A percentile compares a stretch with the other conserved stretches of the same genome.
phyloP scores from a whole-genome alignment of 257 asterid genomes.

The Jacaranda copaia region DNA sequence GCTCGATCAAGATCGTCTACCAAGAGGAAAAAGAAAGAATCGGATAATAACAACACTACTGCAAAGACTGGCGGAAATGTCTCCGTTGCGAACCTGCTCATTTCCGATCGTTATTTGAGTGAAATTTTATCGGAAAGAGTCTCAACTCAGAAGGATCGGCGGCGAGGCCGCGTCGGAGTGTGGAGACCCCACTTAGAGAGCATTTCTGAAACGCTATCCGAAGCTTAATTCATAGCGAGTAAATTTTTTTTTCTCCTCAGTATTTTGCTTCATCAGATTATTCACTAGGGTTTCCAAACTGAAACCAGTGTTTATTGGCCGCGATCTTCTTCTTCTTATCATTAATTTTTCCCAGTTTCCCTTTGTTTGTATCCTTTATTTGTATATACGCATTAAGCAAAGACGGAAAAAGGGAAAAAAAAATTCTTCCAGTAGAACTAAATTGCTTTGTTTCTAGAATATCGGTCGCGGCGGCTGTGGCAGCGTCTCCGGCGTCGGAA shows the following conservation, averaged over 20 bases:
- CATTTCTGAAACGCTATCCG: conserved; percentile 74
- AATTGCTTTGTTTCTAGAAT: neutral
- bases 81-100: conserved; percentile 37
- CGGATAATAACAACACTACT: neutral
- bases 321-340: conserved; percentile 23
- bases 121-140: conserved; percentile 82
- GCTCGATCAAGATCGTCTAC: conserved; percentile 38
- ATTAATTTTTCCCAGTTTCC: neutral
- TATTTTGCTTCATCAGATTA: conserved; percentile 28
- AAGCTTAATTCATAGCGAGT: conserved; percentile 22
- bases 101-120: conserved; percentile 73
- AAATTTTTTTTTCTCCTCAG: neutral
- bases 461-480: neutral
- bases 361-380: neutral
- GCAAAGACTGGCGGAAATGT: neutral
- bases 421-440: neutral
- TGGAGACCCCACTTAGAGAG: conserved; percentile 95
- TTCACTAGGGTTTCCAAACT: conserved; percentile 52
- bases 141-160: conserved; percentile 71
- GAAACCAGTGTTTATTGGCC: conserved; percentile 26
- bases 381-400: conserved; percentile 49
- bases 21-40: conserved; percentile 58
- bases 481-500: neutral
- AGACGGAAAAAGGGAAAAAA: conserved; percentile 25
- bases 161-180: conserved; percentile 82